These are phyloP conservation scores for Ceratobasidium sp. DNA, from an alignment of 1,284 basidiomycete species.

Conservation along the genomic window DNA sequence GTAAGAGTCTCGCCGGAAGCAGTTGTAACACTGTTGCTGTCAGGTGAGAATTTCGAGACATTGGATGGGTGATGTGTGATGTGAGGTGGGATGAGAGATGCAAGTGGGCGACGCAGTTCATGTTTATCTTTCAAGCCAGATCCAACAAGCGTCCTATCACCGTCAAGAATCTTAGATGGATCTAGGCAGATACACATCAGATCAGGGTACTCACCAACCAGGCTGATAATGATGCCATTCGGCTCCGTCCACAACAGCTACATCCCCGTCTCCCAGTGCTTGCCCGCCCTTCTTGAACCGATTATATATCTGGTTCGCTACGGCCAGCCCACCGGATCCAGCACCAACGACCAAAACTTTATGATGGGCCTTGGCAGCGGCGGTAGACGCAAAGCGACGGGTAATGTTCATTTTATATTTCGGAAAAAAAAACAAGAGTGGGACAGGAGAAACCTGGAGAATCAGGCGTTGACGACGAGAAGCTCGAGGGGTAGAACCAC, in stretches of 20 bases:
- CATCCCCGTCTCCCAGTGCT: slow-evolving; percentile 72
- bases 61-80: slow-evolving; percentile 77
- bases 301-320: slow-evolving; percentile 83
- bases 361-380: slow-evolving; percentile 51
- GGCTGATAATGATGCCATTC: slow-evolving; percentile 85
- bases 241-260: slow-evolving; percentile 81
- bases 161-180: neutral
- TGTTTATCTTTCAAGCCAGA: slow-evolving; percentile 73
- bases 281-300: slow-evolving; percentile 75
- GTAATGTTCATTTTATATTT: slow-evolving; percentile 31
- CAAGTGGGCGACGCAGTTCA: slow-evolving; percentile 73
- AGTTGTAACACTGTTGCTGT: slow-evolving; percentile 74
- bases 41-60: slow-evolving; percentile 78
- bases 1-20: slow-evolving; percentile 71
- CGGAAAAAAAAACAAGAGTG: neutral
- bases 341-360: slow-evolving; percentile 57
- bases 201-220: slow-evolving; percentile 66
- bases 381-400: slow-evolving; percentile 45
- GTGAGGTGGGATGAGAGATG: slow-evolving; percentile 73
- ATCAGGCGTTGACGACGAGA: neutral
- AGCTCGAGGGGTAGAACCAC: slow-evolving; percentile 1
- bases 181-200: neutral
- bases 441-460: neutral
- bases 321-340: slow-evolving; percentile 80
- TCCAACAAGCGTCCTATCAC: slow-evolving; percentile 86